These are phyloP conservation scores for Clonostachys rhizophaga DNA, from an alignment of 2,329 filamentous ascomycete species.

Conservation along the genomic window DNA sequence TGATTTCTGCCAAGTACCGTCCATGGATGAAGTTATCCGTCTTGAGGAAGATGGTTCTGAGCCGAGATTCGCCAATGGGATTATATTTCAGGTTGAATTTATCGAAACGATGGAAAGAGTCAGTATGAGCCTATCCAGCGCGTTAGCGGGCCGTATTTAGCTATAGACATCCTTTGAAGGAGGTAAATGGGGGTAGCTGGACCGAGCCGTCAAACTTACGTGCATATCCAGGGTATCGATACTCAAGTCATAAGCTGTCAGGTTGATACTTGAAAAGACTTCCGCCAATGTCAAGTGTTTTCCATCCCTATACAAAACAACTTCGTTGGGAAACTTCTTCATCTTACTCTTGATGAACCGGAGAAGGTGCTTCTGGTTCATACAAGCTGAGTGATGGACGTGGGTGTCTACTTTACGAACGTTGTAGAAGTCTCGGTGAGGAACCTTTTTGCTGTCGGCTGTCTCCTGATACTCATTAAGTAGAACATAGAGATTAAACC, in stretches of 20 bases:
- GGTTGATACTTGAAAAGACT: constrained; percentile 95
- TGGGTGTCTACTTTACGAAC: constrained; percentile 98
- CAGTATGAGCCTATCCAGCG: constrained; percentile 72
- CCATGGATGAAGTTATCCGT: constrained; percentile 98
- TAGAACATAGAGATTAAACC: constrained; percentile 90
- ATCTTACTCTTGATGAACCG: constrained; percentile 99
- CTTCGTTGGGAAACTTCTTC: constrained; percentile 95
- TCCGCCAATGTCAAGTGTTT: constrained; percentile 87
- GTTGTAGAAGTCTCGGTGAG: constrained; percentile 98
- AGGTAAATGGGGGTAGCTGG: background rate
- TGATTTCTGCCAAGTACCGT: constrained; percentile 93
- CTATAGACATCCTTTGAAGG: background rate
- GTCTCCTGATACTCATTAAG: constrained; percentile 98
- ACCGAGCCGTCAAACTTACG: constrained; percentile 42
- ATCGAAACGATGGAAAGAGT: constrained; percentile 97
- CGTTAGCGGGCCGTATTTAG: background rate
- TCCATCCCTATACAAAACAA: constrained; percentile 87
- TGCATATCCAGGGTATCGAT: constrained; percentile 99
- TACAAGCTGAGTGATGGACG: constrained; percentile 97
- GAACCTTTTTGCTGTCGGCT: constrained; percentile 95
- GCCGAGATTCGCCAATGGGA: constrained; percentile 87
- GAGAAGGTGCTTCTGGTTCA: constrained; percentile 98
- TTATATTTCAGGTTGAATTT: constrained; percentile 99
- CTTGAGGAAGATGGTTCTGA: constrained; percentile 97
- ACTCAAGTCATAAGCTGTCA: constrained; percentile 95